Percentiles rank a stretch among this genome's conserved stretches.
These are phyloP conservation scores for Fusarium caatingaense DNA, from an alignment of 2,329 filamentous ascomycete genomes.

Conservation along the genomic window DNA sequence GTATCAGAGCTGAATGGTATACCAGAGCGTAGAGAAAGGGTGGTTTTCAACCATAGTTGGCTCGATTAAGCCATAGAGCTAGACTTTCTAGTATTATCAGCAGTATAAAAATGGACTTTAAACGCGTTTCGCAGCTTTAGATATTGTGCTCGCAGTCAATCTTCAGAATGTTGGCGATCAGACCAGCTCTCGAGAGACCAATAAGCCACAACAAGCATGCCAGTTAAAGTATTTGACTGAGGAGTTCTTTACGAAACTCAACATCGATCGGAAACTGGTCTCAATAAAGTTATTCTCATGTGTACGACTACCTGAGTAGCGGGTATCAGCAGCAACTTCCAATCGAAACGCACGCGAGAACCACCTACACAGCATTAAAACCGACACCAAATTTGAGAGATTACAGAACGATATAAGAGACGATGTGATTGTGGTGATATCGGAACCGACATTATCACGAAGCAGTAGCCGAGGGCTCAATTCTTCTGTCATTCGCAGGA, in stretches of 20 bases:
- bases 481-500: neutral
- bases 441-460: conserved; percentile 1
- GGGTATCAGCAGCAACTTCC: neutral
- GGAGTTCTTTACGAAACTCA: neutral
- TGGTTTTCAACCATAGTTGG: neutral
- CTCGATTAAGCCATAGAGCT: conserved; percentile 15
- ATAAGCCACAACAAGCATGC: neutral
- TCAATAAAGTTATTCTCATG: neutral
- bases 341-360: neutral
- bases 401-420: neutral
- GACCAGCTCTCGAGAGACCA: neutral
- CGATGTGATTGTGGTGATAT: neutral
- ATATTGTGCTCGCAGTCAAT: neutral
- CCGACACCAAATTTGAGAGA: neutral
- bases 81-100: conserved; percentile 15
- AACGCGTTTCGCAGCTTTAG: neutral
- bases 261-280: neutral
- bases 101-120: neutral
- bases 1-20: conserved; percentile 11
- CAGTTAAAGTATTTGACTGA: neutral
- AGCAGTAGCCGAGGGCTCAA: neutral
- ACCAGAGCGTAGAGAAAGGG: neutral
- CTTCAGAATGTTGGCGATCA: neutral
- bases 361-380: neutral
- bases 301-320: neutral